Conservation (phyloP, 257 asterid species). For the Fraxinus quadrangulata region DNA sequence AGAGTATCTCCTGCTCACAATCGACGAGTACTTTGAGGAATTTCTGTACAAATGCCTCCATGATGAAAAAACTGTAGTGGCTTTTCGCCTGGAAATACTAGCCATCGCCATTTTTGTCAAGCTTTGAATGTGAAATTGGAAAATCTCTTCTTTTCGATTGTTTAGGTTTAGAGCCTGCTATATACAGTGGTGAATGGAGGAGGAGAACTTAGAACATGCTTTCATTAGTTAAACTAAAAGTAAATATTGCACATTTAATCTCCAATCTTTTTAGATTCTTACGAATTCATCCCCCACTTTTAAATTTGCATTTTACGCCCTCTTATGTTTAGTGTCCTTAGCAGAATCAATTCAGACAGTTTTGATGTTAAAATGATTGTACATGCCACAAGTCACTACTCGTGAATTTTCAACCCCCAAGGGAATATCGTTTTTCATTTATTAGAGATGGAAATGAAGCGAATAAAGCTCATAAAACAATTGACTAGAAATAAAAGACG, state of each 20-base stretch:
- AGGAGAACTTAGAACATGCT: too few relatives aligned
- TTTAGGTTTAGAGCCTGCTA: background rate
- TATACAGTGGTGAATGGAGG: background rate
- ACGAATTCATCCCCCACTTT: background rate
- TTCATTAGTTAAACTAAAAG: too few relatives aligned
- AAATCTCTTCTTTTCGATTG: too few relatives aligned
- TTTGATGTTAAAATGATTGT: background rate
- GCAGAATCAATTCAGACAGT: background rate
- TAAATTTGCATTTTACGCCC: background rate
- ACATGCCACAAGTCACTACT: background rate
- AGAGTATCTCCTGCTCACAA: constrained; percentile 48
- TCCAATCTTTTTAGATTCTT: background rate
- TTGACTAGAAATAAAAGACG: too few relatives aligned
- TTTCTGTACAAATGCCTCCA: constrained; percentile 28
- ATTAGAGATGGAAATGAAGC: background rate
- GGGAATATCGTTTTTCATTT: too few relatives aligned
- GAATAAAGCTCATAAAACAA: too few relatives aligned
- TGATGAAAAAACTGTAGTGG: constrained; percentile 34
- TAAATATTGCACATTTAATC: background rate
- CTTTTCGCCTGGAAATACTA: constrained; percentile 50
- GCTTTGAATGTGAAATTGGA: background rate
- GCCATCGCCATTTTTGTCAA: constrained; percentile 52
- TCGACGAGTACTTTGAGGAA: constrained; percentile 32
- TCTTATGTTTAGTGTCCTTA: too few relatives aligned
- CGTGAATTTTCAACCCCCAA: background rate